Evolutionary conservation across 2,329 filamentous ascomycete genomes (phyloP).

Genomic region (Ophiognomonia clavigignenti-juglandacearum): DNA sequence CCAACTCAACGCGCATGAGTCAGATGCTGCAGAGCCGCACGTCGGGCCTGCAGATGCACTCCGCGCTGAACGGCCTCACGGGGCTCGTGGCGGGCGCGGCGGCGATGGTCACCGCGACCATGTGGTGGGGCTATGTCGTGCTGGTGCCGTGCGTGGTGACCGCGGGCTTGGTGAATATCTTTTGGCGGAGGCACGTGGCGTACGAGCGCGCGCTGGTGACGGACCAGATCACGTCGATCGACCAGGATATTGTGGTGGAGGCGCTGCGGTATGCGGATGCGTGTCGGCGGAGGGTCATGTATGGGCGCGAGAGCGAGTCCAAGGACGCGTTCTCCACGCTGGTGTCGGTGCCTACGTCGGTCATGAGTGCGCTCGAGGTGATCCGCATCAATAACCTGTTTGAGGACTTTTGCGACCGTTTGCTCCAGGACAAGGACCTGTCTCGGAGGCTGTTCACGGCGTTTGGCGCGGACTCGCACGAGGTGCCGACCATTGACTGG

Average conservation of each 20-base stretch:
- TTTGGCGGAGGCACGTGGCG: constrained; percentile 42
- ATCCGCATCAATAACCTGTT: constrained; percentile 21
- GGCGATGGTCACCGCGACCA: constrained; percentile 43
- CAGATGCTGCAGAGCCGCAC: constrained; percentile 31
- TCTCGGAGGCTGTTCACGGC: constrained; percentile 4
- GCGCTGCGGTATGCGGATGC: constrained; percentile 23
- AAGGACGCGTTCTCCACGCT: constrained; percentile 14
- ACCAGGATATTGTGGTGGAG: constrained; percentile 21
- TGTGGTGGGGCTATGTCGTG: constrained; percentile 49
- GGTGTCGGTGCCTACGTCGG: constrained; percentile 16
- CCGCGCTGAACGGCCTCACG: constrained; percentile 37
- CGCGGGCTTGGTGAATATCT: constrained; percentile 41
- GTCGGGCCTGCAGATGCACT: constrained; percentile 38
- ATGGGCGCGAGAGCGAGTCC: constrained; percentile 1
- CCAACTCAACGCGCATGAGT: constrained; percentile 20
- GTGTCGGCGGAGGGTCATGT: constrained; percentile 9
- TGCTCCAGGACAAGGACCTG: constrained; percentile 5
- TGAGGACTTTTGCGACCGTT: constrained; percentile 20
- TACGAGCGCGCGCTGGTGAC: constrained; percentile 35
- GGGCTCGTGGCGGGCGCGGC: constrained; percentile 43
- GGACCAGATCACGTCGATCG: constrained; percentile 12
- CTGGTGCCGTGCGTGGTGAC: constrained; percentile 44
- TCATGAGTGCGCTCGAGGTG: constrained; percentile 19
- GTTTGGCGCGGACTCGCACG: background rate
- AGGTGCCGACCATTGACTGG: constrained; percentile 14